Conservation (phyloP, 169 alveolate genomes). For the Besnoitia besnoiti region DNA sequence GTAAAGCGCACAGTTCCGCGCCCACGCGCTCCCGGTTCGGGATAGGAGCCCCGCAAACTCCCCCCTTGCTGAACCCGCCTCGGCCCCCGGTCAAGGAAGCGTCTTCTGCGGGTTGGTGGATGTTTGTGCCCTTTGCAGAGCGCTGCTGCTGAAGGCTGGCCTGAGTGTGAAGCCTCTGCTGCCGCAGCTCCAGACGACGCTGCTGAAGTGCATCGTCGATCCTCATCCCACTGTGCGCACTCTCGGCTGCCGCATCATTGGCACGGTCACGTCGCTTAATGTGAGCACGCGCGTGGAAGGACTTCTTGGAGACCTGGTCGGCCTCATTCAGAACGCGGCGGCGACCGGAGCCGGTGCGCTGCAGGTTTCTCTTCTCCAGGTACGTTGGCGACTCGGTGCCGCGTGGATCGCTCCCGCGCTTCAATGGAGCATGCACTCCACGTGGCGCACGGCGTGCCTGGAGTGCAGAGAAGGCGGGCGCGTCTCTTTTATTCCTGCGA, state of each 20-base stretch:
- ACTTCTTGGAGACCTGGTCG: constrained; percentile 69
- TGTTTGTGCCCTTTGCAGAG: constrained; percentile 4
- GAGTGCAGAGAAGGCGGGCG: too few relatives aligned
- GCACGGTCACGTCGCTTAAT: constrained; percentile 51
- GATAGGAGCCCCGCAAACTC: too few relatives aligned
- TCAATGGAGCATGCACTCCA: too few relatives aligned
- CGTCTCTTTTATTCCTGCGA: too few relatives aligned
- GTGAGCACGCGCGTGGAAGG: constrained; percentile 68
- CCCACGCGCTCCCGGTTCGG: too few relatives aligned
- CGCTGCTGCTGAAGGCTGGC: constrained; percentile 74
- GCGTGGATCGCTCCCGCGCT: too few relatives aligned
- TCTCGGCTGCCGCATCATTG: constrained; percentile 64
- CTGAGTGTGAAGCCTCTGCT: constrained; percentile 72
- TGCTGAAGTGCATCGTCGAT: constrained; percentile 75
- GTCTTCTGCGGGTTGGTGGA: too few relatives aligned
- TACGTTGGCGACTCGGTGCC: neutral
- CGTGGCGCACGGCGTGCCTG: too few relatives aligned
- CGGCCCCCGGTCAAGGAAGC: too few relatives aligned
- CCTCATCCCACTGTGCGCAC: constrained; percentile 52
- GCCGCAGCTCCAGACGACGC: constrained; percentile 82
- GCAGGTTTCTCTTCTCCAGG: constrained; percentile 45
- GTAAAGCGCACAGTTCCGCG: too few relatives aligned
- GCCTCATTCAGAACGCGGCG: constrained; percentile 28
- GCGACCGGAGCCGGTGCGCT: constrained; percentile 46
- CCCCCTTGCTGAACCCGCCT: too few relatives aligned